Evolutionary conservation across 306 rosid species (phyloP).

Genomic region (Vigna trinervia): DNA sequence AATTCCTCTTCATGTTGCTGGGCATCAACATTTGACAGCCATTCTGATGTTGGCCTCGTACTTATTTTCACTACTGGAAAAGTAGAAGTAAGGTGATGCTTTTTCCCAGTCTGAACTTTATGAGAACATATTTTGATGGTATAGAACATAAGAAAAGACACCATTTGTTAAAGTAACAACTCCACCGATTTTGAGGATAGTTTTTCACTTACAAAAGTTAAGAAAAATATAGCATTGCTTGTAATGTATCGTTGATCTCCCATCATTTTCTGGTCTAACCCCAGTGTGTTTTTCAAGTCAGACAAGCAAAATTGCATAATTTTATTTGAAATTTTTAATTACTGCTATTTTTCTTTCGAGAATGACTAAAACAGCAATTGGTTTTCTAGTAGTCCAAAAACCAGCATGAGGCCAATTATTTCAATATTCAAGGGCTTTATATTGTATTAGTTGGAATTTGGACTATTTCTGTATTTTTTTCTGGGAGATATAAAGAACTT

Average conservation of each 20-base stretch:
- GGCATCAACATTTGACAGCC: conserved; percentile 76
- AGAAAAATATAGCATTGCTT: background rate
- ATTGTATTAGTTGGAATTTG: background rate
- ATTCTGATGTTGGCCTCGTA: conserved; percentile 63
- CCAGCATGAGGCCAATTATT: background rate
- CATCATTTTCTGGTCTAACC: background rate
- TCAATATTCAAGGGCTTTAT: background rate
- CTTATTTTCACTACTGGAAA: conserved; percentile 76
- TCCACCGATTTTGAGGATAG: background rate
- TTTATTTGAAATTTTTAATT: conserved; percentile 2
- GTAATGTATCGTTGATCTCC: background rate
- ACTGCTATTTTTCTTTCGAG: background rate
- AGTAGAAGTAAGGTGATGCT: conserved; percentile 75
- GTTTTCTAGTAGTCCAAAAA: background rate
- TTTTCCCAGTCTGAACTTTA: background rate
- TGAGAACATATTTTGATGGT: conserved; percentile 2
- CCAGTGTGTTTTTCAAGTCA: background rate
- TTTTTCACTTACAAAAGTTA: background rate
- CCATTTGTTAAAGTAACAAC: background rate
- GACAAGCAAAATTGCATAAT: background rate
- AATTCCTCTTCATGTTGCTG: conserved; percentile 83
- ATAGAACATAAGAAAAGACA: background rate
- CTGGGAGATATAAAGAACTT: background rate
- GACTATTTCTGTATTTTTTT: too few species aligned
- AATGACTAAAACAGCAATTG: background rate